These are phyloP conservation scores for Mallotus nudiflorus DNA, from an alignment of 345 rosid genomes.

Conservation along the genomic window DNA sequence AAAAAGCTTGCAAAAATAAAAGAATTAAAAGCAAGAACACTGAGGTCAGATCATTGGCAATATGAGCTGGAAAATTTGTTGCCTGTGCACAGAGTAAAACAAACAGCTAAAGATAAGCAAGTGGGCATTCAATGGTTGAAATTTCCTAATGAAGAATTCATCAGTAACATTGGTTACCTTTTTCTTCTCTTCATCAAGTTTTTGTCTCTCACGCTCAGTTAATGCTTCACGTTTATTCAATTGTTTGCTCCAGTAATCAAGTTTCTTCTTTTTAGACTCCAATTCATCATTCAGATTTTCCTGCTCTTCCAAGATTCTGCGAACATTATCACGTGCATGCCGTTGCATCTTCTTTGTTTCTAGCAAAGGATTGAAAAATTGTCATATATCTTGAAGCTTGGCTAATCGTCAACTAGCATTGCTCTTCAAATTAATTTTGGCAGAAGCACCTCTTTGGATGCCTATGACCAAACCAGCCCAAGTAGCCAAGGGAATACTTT, in stretches of 20 bases:
- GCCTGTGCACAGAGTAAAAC: not conserved
- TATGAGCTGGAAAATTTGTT: not conserved
- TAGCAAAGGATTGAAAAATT: slow-evolving; percentile 34
- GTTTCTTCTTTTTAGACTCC: slow-evolving; percentile 54
- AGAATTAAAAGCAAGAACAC: not conserved
- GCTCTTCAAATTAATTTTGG: not conserved
- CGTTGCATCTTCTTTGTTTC: slow-evolving; percentile 86
- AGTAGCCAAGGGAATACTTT: not conserved
- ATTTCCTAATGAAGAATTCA: slow-evolving; percentile 6
- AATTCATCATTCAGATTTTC: slow-evolving; percentile 63
- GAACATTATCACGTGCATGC: slow-evolving; percentile 57
- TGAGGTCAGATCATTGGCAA: not conserved
- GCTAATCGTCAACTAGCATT: not conserved
- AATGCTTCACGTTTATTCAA: slow-evolving; percentile 75
- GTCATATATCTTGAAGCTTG: not conserved
- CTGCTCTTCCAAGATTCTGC: slow-evolving; percentile 61
- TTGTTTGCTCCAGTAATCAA: slow-evolving; percentile 58
- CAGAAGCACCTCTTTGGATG: not conserved
- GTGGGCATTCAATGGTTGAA: not conserved
- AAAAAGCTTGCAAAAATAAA: not conserved
- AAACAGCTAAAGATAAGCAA: not conserved
- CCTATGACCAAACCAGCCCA: not conserved
- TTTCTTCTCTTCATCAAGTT: slow-evolving; percentile 83
- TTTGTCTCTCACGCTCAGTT: slow-evolving; percentile 79
- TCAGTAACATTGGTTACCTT: slow-evolving; percentile 37